Base-by-base conservation (phyloP, 139 green algal genomes). In the Axilococcus clingmanii region DNA sequence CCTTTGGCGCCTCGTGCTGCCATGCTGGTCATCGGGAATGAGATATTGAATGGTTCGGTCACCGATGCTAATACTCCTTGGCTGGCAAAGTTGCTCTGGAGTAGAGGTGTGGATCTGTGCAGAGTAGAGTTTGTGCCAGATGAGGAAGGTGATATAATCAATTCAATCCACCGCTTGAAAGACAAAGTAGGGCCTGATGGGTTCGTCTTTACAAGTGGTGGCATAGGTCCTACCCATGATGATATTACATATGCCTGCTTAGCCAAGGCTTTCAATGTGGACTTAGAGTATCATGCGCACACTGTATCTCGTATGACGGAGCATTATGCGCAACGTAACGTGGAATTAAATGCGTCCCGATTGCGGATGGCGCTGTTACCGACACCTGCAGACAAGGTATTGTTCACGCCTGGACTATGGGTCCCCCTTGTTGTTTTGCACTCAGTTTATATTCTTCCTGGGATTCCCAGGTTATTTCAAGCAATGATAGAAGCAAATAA, bases 151-250 rank as follows among this genome's bases (percentile, higher is more conserved):
- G 77, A 86, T 28, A 87, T 93, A 40, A 55, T 24, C 4, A 48
- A 64, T 11, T 68, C 70, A n/a, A 52, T 82, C 14, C 45, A 70
- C 12, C 51, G 63, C 5, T 43, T 82, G n/a, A 49, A 45, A 22
- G 30, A 63, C 22, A 54, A 56, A 5, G 82, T 91, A 15, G 83
- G 82, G 5, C 44, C 45, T 1, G 23, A 37, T 15, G 76, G 85
- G 7, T 64, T 77, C 29, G 71, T 94, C 7, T 65, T 94, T 30
- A 94, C 83, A 19, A 69, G 53, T 33, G 85, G 85, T 4, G 85
- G 85, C 34, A 84, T 94, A 19, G 86, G 86, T 0, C 84, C 86
- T 12, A 95, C 86, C 0, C 76, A 94, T 27, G 86, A 95, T 61
- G 86, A 95, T 64, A 70, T 91, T 6, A 95, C 85, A 15, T 89